These are phyloP conservation scores for Solanum okadae DNA, from an alignment of 257 asterid genomes.

Conservation along the genomic window DNA sequence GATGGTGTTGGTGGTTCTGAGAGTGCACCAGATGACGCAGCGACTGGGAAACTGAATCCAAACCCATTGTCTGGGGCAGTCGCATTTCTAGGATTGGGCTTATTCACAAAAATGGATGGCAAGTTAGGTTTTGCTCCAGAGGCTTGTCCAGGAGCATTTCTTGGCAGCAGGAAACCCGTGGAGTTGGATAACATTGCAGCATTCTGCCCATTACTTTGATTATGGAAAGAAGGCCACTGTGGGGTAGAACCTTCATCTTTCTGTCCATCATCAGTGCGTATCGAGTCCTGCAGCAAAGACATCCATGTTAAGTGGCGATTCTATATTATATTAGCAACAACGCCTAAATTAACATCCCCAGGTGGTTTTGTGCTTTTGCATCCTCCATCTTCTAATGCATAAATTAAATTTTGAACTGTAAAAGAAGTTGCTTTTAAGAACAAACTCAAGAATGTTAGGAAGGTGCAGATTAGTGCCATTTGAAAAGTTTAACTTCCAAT, in stretches of 20 bases:
- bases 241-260: conserved; percentile 12
- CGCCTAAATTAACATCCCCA: neutral
- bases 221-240: conserved; percentile 16
- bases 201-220: conserved; percentile 34
- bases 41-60: conserved; percentile 63
- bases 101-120: conserved; percentile 40
- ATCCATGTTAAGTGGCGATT: neutral
- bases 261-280: conserved; percentile 12
- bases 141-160: conserved; percentile 18
- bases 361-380: neutral
- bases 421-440: neutral
- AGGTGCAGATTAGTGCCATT: neutral
- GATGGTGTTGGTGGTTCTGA: conserved; percentile 95
- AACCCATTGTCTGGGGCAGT: conserved; percentile 39
- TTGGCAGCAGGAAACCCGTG: conserved; percentile 18
- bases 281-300: conserved; percentile 29
- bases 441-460: neutral
- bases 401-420: neutral
- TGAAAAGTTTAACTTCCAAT: neutral
- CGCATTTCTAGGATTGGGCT: conserved; percentile 22
- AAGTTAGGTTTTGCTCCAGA: conserved; percentile 40
- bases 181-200: conserved; percentile 10
- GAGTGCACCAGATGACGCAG: conserved; percentile 40
- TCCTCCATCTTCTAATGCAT: neutral
- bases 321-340: neutral